These are phyloP conservation scores for Aspergillus sp. DNA, from an alignment of 2,329 filamentous ascomycete species.

Conservation along the genomic window DNA sequence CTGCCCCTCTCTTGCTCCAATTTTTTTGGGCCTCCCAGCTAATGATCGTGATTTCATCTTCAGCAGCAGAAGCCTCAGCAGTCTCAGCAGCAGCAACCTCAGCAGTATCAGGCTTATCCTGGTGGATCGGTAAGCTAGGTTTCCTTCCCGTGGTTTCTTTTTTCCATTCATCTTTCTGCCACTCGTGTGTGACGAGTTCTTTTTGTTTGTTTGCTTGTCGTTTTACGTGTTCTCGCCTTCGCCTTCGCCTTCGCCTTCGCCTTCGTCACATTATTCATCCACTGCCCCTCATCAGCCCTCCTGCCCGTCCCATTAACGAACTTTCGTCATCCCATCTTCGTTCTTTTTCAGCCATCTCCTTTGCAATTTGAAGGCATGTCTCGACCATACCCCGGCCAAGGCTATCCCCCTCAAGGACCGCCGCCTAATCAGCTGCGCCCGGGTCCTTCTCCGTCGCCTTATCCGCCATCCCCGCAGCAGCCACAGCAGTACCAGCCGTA, in stretches of 20 bases:
- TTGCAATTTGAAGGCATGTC: constrained; percentile 32
- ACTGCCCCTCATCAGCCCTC: constrained; percentile 2
- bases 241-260: constrained; percentile 10
- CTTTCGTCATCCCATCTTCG: constrained; percentile 8
- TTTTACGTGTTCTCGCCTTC: constrained; percentile 9
- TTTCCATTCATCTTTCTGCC: constrained; percentile 10
- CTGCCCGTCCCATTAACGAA: constrained; percentile 4
- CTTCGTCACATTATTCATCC: constrained; percentile 16
- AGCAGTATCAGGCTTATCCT: constrained; percentile 58
- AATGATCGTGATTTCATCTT: constrained; percentile 1
- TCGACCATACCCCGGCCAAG: constrained; percentile 35
- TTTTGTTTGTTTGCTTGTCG: constrained; percentile 1
- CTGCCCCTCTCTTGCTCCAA: constrained; percentile 8
- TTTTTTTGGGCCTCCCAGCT: background rate
- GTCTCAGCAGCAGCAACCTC: constrained; percentile 23
- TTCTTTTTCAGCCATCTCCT: constrained; percentile 13
- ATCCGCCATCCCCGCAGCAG: constrained; percentile 33
- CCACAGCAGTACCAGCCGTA: constrained; percentile 40
- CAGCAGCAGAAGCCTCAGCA: constrained; percentile 6
- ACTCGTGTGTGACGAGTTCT: constrained; percentile 4
- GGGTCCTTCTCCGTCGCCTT: constrained; percentile 36
- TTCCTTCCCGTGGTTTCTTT: constrained; percentile 10
- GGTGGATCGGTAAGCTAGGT: constrained; percentile 36
- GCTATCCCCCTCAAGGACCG: constrained; percentile 25
- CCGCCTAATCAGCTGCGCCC: constrained; percentile 29